Base-by-base conservation (phyloP, 148 eudicot species). In the Cornus florida region DNA sequence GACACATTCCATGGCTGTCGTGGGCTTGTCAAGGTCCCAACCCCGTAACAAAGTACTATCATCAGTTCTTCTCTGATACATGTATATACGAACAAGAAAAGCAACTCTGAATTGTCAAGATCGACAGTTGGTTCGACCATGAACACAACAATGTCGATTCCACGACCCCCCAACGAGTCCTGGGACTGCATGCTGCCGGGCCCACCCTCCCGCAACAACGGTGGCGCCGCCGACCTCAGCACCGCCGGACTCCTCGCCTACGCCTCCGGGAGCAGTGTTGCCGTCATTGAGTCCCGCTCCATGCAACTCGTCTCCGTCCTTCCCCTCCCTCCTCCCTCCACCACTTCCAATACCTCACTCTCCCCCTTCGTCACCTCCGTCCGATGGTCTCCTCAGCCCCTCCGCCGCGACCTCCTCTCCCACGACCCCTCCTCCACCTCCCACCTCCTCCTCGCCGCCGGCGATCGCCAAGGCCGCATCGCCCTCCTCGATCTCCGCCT, bases 331-430 rank as follows among this genome's bases (percentile, higher is more conserved):
- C 95, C 99, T n/a, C 94, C 94, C 17, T 19, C 82, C 19, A 14
- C 82, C 4, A 71, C 87, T 11, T 75, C 85, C 60, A 46, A 85
- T 9, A n/a, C 88, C 31, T 75, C 92, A 3, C 90, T 90, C 74
- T 92, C 97, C 73, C 97, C 97, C 2, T 95, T 95, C 82, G 85
- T 93, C 76, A 93, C 98, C 81, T 74, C 97, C 77, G 88, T 95
- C 32, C 83, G 91, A 7, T 95, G 98, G 98, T 85, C 97, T 70
- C 97, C 98, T 0, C 81, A 71, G 50, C 78, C 89, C 9, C 90
- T 84, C 70, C 89, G 88, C 77, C 91, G 85, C 62, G 86, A 85
- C 72, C 75, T 82, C 72, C 85, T 75, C 56, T 48, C 76, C 6
- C 77, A 39, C 41, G 84, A 73, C 72, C 81, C 74, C 78, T 82